Conservation (phyloP, 495 filamentous ascomycete genomes). For the Hyaloscypha variabilis region DNA sequence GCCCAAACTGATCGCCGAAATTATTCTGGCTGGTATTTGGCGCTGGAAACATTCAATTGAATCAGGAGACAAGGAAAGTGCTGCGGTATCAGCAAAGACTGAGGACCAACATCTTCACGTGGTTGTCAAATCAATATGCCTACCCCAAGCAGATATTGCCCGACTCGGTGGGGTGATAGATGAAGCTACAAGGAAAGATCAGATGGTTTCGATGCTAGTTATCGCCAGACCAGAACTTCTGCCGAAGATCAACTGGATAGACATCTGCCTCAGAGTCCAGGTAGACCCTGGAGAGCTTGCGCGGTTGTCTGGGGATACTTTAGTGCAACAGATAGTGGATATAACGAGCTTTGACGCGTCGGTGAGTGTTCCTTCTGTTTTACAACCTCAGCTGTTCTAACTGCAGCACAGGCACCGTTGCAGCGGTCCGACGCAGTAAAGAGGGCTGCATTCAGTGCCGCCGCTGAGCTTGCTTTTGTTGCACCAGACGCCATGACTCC, state of each 20-base stretch:
- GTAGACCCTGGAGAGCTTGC: slow-evolving; percentile 83
- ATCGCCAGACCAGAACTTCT: slow-evolving; percentile 79
- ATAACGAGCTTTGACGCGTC: slow-evolving; percentile 49
- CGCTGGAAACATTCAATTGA: slow-evolving; percentile 71
- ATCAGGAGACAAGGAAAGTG: slow-evolving; percentile 73
- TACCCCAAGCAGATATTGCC: slow-evolving; percentile 44
- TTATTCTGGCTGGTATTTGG: slow-evolving; percentile 77
- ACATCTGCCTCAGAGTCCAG: slow-evolving; percentile 73
- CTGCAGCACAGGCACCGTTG: slow-evolving; percentile 8
- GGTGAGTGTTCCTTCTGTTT: slow-evolving; percentile 35
- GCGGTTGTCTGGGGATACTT: slow-evolving; percentile 45
- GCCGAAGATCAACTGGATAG: slow-evolving; percentile 83
- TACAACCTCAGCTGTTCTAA: background rate
- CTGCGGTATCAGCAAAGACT: slow-evolving; percentile 68
- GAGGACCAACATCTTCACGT: slow-evolving; percentile 60
- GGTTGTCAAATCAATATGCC: slow-evolving; percentile 73
- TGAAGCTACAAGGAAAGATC: slow-evolving; percentile 52
- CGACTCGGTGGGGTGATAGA: slow-evolving; percentile 40
- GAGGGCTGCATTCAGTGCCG: slow-evolving; percentile 74
- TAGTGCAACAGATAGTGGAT: slow-evolving; percentile 51
- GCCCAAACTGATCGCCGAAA: slow-evolving; percentile 54
- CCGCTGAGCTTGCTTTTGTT: slow-evolving; percentile 91
- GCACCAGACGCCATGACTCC: slow-evolving; percentile 82
- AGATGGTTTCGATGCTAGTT: slow-evolving; percentile 75
- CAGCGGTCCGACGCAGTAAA: slow-evolving; percentile 51